A percentile compares a stretch with the other conserved stretches of the same genome.
These are phyloP conservation scores for Lophiostoma macrostomum DNA, from an alignment of 495 filamentous ascomycete genomes.

Conservation along the genomic window DNA sequence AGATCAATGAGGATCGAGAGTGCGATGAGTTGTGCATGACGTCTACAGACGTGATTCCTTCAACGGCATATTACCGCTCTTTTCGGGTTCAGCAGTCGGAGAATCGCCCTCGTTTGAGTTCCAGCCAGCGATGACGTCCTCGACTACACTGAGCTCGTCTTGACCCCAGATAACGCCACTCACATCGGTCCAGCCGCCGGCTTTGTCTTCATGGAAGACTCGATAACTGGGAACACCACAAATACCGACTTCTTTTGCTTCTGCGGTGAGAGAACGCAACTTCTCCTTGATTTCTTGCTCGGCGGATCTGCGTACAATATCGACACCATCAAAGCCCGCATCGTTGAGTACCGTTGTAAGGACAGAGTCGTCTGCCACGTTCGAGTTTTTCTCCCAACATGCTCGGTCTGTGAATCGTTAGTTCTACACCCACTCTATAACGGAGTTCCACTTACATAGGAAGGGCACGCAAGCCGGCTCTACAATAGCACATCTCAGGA, in stretches of 20 bases:
- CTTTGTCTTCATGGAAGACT: slow-evolving; percentile 5
- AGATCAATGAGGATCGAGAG: too few relatives aligned
- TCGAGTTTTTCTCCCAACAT: slow-evolving; percentile 26
- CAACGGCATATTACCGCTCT: too few relatives aligned
- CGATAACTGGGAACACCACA: slow-evolving; percentile 32
- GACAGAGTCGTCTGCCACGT: slow-evolving; percentile 17
- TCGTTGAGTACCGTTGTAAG: slow-evolving; percentile 15
- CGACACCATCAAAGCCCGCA: slow-evolving; percentile 17
- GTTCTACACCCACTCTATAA: not conserved
- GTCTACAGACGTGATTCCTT: too few relatives aligned
- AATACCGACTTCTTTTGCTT: slow-evolving; percentile 28
- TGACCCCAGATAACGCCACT: slow-evolving; percentile 32
- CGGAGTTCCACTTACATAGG: slow-evolving; percentile 14
- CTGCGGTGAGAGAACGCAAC: slow-evolving; percentile 17
- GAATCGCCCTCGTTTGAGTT: not conserved
- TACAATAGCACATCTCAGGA: slow-evolving; percentile 17
- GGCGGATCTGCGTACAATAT: slow-evolving; percentile 11
- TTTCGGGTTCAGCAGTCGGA: not conserved
- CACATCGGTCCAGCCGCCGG: not conserved
- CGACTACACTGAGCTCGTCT: slow-evolving; percentile 23
- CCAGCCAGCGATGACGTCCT: slow-evolving; percentile 29
- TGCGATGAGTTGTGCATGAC: too few relatives aligned
- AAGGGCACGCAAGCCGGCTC: slow-evolving; percentile 6
- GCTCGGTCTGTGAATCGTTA: slow-evolving; percentile 18
- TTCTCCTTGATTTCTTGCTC: slow-evolving; percentile 19